Percentiles rank a stretch among this genome's conserved stretches.
phyloP scores from a whole-genome alignment of 305 asterid species.

The Petunia hybrid region DNA sequence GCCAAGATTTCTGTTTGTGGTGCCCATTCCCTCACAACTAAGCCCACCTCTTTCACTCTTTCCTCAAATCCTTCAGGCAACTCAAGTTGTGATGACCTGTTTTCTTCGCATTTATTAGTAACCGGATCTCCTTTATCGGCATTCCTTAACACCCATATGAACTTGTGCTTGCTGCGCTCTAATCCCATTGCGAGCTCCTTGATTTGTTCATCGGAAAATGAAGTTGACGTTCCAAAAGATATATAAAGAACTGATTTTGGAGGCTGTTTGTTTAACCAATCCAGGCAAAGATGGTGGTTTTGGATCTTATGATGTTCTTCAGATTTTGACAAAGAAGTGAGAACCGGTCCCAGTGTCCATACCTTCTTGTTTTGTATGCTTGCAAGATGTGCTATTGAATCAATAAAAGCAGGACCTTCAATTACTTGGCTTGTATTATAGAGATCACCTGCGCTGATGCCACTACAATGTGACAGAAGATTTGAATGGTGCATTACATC shows the following conservation, averaged over 20 bases:
- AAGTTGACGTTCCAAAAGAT: conserved; percentile 36
- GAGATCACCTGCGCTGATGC: conserved; percentile 30
- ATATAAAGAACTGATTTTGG: conserved; percentile 37
- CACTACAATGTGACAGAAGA: not conserved
- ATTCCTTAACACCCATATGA: conserved; percentile 43
- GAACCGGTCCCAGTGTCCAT: conserved; percentile 42
- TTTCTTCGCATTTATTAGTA: not conserved
- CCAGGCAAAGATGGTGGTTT: conserved; percentile 35
- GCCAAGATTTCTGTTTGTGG: too few species aligned
- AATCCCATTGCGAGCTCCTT: conserved; percentile 19
- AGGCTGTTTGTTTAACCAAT: conserved; percentile 53
- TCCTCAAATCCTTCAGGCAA: conserved; percentile 30
- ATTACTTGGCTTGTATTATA: conserved; percentile 33
- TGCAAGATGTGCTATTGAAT: conserved; percentile 29
- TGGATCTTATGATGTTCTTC: not conserved
- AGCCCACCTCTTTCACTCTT: conserved; percentile 40
- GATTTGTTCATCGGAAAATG: conserved; percentile 36
- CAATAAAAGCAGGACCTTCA: conserved; percentile 31
- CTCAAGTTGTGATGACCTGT: not conserved
- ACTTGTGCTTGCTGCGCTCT: conserved; percentile 37
- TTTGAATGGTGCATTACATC: conserved; percentile 9
- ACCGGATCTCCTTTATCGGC: conserved; percentile 40
- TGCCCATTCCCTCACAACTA: conserved; percentile 44
- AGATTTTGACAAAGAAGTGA: not conserved
- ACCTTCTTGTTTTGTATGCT: conserved; percentile 6